Evolutionary conservation across 495 filamentous ascomycete genomes (phyloP).

Genomic region (Daldinia decipiens): DNA sequence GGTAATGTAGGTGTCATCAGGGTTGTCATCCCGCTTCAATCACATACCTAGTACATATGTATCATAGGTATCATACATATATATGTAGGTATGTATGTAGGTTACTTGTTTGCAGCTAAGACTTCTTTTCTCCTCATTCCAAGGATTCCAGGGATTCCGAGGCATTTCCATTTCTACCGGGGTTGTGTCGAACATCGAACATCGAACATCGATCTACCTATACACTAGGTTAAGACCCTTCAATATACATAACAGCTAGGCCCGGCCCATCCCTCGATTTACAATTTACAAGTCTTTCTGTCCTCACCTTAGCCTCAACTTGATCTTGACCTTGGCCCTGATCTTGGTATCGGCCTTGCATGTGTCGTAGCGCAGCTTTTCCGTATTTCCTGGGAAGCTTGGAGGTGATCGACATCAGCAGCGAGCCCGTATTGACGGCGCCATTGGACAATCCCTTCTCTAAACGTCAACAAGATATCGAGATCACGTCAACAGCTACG

Average conservation of each 20-base stretch:
- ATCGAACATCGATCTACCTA: too few species aligned
- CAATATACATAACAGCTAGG: conserved; percentile 3
- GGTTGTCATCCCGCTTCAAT: not conserved
- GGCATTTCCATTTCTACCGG: conserved; percentile 7
- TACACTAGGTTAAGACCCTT: too few species aligned
- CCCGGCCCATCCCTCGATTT: conserved; percentile 7
- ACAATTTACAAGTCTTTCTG: not conserved
- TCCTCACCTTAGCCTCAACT: conserved; percentile 14
- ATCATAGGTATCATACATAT: not conserved
- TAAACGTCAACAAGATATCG: conserved; percentile 45
- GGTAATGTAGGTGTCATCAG: conserved; percentile 5
- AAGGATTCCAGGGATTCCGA: conserved; percentile 11
- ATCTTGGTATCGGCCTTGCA: conserved; percentile 18
- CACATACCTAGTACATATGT: not conserved
- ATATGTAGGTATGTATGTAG: too few species aligned
- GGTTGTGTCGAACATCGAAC: conserved; percentile 2
- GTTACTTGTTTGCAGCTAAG: conserved; percentile 1
- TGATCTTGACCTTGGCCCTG: conserved; percentile 11
- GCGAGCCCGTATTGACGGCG: conserved; percentile 21
- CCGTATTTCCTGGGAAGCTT: conserved; percentile 10
- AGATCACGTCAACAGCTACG: conserved; percentile 44
- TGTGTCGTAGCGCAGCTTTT: conserved; percentile 20
- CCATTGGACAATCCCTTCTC: conserved; percentile 46
- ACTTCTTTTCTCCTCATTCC: conserved; percentile 3
- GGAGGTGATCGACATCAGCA: conserved; percentile 17